These are phyloP conservation scores for Collariella sp. DNA, from an alignment of 495 filamentous ascomycete species.

Conservation along the genomic window DNA sequence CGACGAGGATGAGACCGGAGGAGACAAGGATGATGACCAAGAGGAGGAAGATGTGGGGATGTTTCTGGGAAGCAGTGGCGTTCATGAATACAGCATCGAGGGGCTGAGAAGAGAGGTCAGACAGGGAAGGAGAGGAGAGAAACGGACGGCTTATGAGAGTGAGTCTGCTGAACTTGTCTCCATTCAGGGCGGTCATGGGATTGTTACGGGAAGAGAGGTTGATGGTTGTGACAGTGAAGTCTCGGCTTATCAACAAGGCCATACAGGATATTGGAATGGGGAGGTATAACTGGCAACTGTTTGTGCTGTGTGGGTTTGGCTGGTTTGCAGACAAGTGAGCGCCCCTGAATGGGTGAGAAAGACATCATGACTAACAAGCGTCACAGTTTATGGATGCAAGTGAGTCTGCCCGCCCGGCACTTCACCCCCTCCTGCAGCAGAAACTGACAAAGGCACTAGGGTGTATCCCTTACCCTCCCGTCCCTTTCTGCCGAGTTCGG, in stretches of 20 bases:
- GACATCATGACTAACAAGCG: not conserved
- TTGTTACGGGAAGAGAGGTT: not conserved
- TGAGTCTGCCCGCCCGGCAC: slow-evolving; percentile 15
- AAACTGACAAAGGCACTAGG: slow-evolving; percentile 22
- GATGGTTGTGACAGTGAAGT: slow-evolving; percentile 35
- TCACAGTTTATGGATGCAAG: slow-evolving; percentile 45
- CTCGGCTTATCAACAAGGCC: slow-evolving; percentile 59
- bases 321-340: slow-evolving; percentile 54
- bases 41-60: slow-evolving; percentile 35
- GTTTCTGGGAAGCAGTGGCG: slow-evolving; percentile 29
- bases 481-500: slow-evolving; percentile 61
- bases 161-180: no score
- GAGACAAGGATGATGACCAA: slow-evolving; percentile 25
- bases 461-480: slow-evolving; percentile 67
- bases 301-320: slow-evolving; percentile 74
- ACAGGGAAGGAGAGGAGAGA: slow-evolving; percentile 31
- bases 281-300: slow-evolving; percentile 75
- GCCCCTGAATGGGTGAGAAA: not conserved
- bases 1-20: slow-evolving; percentile 15
- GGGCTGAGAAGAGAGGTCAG: slow-evolving; percentile 40
- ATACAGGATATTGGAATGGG: slow-evolving; percentile 87
- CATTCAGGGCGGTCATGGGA: not conserved
- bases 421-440: not conserved
- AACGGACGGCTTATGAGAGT: slow-evolving; percentile 45
- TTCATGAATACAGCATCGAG: slow-evolving; percentile 43